A percentile compares a stretch with the other conserved stretches of the same genome.
Conservation (phyloP, 805 yeast species). For the Komagataella phaffii region DNA sequence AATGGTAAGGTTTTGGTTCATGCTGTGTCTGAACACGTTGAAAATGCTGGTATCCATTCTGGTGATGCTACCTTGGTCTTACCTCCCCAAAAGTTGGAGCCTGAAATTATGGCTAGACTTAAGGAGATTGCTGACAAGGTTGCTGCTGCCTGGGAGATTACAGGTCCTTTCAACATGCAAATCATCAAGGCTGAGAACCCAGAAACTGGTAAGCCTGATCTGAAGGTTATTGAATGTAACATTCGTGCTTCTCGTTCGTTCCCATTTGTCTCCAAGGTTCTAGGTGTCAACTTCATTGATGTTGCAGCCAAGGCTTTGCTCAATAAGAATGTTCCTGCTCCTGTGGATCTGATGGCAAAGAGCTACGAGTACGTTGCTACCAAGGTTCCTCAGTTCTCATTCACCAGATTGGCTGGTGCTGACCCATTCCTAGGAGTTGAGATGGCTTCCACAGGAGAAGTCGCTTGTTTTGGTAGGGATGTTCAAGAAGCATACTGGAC, state of each 20-base stretch:
- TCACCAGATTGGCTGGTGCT: conserved; percentile 97
- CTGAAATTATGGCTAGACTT: conserved; percentile 53
- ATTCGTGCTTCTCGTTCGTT: conserved; percentile 97
- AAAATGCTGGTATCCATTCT: conserved; percentile 97
- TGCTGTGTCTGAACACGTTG: conserved; percentile 95
- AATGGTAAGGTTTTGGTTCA: conserved; percentile 84
- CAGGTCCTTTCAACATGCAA: conserved; percentile 99
- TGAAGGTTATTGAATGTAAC: conserved; percentile 97
- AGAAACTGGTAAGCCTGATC: conserved; percentile 43
- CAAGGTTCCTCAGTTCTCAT: conserved; percentile 97
- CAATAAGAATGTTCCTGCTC: conserved; percentile 60
- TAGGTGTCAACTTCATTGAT: conserved; percentile 89
- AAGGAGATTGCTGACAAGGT: conserved; percentile 88
- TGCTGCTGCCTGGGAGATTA: conserved; percentile 86
- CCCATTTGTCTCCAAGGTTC: conserved; percentile 97
- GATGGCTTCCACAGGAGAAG: conserved; percentile 99
- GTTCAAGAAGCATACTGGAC: conserved; percentile 94
- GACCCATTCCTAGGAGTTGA: conserved; percentile 98
- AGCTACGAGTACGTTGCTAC: conserved; percentile 80
- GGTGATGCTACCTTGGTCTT: conserved; percentile 95
- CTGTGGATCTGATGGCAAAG: conserved; percentile 72
- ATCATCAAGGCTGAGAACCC: conserved; percentile 67
- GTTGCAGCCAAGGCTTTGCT: conserved; percentile 84
- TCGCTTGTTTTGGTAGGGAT: conserved; percentile 90
- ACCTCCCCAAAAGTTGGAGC: conserved; percentile 77